Evolutionary conservation across 2,329 filamentous ascomycete genomes (phyloP), one percentile per base, ranked within the genome.

Genomic region (Cucurbitaria berberidis): DNA sequence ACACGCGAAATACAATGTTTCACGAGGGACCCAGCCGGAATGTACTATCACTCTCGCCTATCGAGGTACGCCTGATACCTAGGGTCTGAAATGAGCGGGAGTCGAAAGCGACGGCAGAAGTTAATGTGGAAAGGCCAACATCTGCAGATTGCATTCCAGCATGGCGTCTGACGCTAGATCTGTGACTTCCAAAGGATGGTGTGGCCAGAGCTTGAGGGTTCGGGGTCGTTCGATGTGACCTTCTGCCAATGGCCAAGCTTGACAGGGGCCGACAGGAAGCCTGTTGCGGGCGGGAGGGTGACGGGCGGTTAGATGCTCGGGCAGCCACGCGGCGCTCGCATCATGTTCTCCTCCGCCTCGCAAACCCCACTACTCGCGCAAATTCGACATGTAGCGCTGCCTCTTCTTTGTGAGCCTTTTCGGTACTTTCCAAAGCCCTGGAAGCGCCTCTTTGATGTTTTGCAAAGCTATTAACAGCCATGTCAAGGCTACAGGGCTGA

Each of bases 261-360:
- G 16, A n/a, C n/a, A 10, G 22, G n/a, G 36, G 18, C 24, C 34
- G 19, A 36, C 34, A 36, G 29, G n/a, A 3, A 27, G 22, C 24
- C 40, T 24, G 40, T 42, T 24, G 24, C 19, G 24, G 16, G 39
- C 43, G 52, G 52, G 47, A 55, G 47, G 51, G 43, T 16, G 34
- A 22, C 40, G 40, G 36, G 34, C 48, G 53, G 35, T 44, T 52
- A 43, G 36, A 27, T 22, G 16, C n/a, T 34, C 26, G 42, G 42
- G 18, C 38, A 18, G 24, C 41, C 41, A 40, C 24, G 30, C 27
- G n/a, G 21, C 41, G 49, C 48, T 39, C 30, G 27, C 35, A 42
- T 38, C 15, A 43, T 19, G 30, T n/a, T 38, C 19, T n/a, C 48
- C 40, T 50, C 39, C 48, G 40, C 48, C 32, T 18, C 29, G 40